Evolutionary conservation across 2,329 filamentous ascomycete species (phyloP).

Genomic region (Stromatinia cepivora): DNA sequence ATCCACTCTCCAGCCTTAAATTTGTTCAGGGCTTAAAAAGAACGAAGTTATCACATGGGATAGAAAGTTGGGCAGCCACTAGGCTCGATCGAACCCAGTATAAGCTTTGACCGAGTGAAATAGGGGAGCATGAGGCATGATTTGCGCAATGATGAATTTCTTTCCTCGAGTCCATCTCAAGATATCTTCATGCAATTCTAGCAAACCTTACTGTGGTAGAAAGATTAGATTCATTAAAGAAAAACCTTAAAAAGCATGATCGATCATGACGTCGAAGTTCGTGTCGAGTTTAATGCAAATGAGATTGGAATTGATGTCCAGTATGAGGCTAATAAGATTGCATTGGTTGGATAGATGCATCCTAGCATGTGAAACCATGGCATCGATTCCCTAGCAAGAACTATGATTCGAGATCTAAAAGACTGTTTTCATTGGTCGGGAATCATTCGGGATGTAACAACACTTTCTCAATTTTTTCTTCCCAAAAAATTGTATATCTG

Average conservation of each 20-base stretch:
- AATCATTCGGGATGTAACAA: neutral
- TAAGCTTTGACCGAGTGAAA: neutral
- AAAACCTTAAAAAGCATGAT: neutral
- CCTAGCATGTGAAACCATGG: neutral
- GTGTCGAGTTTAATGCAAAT: neutral
- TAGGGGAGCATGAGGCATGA: neutral
- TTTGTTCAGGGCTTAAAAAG: neutral
- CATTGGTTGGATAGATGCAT: constrained; percentile 13
- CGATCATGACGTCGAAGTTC: constrained; percentile 5
- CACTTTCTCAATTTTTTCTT: neutral
- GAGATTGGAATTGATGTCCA: neutral
- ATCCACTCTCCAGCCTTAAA: constrained; percentile 15
- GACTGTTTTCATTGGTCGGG: neutral
- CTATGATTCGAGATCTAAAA: neutral
- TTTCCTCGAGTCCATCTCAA: neutral
- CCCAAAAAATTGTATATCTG: constrained; percentile 4
- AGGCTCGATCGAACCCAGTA: neutral
- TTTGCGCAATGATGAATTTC: neutral
- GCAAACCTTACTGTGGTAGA: neutral
- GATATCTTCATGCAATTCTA: constrained; percentile 2
- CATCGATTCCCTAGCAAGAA: constrained; percentile 5
- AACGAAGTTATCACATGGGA: neutral
- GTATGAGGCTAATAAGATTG: constrained; percentile 1
- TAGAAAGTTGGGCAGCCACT: neutral
- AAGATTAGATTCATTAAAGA: neutral